Base-by-base conservation (phyloP, 768 basidiomycete genomes). In the Psilocybe tampanensis region DNA sequence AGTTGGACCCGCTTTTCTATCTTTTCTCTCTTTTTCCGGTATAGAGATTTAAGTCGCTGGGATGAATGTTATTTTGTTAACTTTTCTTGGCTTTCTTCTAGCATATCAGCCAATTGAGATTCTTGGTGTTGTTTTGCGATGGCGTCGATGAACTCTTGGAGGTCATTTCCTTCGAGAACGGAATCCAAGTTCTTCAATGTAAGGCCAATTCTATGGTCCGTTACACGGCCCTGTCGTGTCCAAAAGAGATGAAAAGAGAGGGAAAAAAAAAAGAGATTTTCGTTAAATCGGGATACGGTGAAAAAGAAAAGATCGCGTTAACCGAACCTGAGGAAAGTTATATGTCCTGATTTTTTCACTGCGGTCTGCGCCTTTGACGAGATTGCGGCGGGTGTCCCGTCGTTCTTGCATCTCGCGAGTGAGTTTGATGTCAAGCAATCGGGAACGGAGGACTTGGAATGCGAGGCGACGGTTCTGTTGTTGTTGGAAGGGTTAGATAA, bases 291-390 rank as follows among this genome's bases (percentile, higher is more conserved):
- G 29, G 42, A 11, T 15, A 34, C 8, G 18, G 44, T 41, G 34
- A 7, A 29, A 4, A 41, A 43, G 12, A 43, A 33, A 52, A 32
- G 23, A 41, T 34, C 44, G 19, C 41, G 47, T 12, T n/a, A 34
- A 24, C 57, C 74, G 9, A 47, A 83, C 93, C 79, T 95, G 94
- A 1, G 93, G 84, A 70, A 88, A 95, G 65, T 97, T 98, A 72
- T 98, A 98, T 3, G 97, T 98, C 59, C 97, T 77, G 55, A 98
- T 90, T 70, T 98, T 98, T 67, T 98, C 95, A 63, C 92, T 93
- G 19, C 97, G 77, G 67, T 95, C 94, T 1, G 87, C 88, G 0
- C 88, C 86, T 42, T 85, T 84, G 8, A 98, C 88, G 44, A 98
- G 86, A 59, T 76, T 86, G 32, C 85, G 78, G 12, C 94, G 80